phyloP scores from a whole-genome alignment of 768 basidiomycete genomes.

The Boletus vermiculosoides region DNA sequence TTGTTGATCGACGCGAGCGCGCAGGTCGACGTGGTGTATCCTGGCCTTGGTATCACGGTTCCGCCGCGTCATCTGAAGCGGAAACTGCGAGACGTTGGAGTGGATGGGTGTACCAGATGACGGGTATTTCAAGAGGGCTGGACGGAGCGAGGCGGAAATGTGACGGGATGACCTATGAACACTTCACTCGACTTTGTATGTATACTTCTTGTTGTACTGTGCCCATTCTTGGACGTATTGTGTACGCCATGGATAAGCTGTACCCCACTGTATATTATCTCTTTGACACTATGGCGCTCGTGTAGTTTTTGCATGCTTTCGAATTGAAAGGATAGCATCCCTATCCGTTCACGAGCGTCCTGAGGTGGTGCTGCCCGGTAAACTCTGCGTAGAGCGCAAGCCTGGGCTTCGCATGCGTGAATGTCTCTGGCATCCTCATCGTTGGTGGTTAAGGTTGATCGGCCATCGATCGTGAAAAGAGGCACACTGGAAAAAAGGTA shows the following conservation, averaged over 20 bases:
- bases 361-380: too few relatives aligned
- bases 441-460: too few relatives aligned
- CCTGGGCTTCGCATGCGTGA: too few relatives aligned
- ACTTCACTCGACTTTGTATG: not conserved
- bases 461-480: too few relatives aligned
- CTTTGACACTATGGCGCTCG: not conserved
- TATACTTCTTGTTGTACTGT: not conserved
- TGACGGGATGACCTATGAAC: not conserved
- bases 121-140: not conserved
- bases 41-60: conserved; percentile 7
- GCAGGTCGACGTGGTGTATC: not conserved
- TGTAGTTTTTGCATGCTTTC: not conserved
- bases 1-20: not conserved
- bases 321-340: too few relatives aligned
- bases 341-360: too few relatives aligned
- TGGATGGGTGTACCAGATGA: not conserved
- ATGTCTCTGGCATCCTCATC: too few relatives aligned
- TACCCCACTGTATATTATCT: not conserved
- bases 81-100: conserved; percentile 12
- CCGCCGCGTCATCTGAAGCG: conserved; percentile 15
- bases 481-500: too few relatives aligned
- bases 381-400: too few relatives aligned
- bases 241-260: not conserved
- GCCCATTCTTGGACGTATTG: not conserved
- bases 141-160: not conserved